Conservation (phyloP, 805 yeast genomes). For the Pichia gijzeniarum region DNA sequence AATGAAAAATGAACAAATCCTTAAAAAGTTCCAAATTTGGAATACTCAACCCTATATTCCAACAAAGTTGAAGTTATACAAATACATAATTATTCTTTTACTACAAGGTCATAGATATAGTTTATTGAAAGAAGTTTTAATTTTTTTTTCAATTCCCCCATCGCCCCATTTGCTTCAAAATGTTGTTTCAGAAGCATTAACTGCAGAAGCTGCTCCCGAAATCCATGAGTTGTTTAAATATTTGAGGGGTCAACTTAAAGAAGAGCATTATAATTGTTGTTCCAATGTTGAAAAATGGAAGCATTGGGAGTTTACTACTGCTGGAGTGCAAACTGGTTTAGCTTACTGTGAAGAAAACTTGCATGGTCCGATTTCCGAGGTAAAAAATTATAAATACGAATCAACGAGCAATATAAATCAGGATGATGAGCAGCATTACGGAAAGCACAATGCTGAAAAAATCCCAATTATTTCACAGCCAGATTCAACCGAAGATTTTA, state of each 20-base stretch:
- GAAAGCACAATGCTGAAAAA: too few species aligned
- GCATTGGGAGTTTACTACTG: constrained; percentile 9
- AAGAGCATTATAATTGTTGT: constrained; percentile 21
- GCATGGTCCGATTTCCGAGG: background rate
- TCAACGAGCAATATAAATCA: too few species aligned
- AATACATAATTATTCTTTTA: constrained; percentile 14
- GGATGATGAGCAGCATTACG: too few species aligned
- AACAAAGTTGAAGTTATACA: constrained; percentile 19
- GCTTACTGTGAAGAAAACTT: background rate
- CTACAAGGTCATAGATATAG: constrained; percentile 18
- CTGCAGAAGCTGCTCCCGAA: constrained; percentile 5
- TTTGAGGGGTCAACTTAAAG: constrained; percentile 16
- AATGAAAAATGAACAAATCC: constrained; percentile 17
- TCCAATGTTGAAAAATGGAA: constrained; percentile 4
- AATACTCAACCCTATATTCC: constrained; percentile 22
- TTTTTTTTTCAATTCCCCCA: constrained; percentile 21
- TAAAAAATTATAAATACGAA: background rate
- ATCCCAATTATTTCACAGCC: too few species aligned
- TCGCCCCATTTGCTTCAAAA: constrained; percentile 21
- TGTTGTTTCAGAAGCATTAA: constrained; percentile 15
- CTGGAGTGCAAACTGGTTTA: background rate
- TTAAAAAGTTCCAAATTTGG: constrained; percentile 30
- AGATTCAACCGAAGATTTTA: too few species aligned
- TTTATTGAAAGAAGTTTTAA: constrained; percentile 21
- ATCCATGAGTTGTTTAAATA: constrained; percentile 17